Conservation (phyloP, 2,329 filamentous ascomycete species). For the Aureobasidium lini region DNA sequence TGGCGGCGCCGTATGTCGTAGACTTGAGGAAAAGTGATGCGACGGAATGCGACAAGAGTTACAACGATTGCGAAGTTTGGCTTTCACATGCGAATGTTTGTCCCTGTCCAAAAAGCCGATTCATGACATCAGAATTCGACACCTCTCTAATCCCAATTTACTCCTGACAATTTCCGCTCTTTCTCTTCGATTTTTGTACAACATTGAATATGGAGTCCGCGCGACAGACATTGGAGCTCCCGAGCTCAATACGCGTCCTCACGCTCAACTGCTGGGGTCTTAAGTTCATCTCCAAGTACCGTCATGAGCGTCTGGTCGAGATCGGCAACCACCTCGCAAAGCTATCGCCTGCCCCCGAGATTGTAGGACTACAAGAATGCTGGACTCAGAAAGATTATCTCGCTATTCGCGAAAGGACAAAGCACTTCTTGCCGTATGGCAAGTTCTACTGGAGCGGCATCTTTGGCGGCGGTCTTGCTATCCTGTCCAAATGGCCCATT, state of each 20-base stretch:
- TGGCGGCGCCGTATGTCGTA: background rate
- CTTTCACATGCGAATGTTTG: slow-evolving; percentile 15
- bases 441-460: slow-evolving; percentile 91
- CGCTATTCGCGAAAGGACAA: slow-evolving; percentile 65
- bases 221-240: slow-evolving; percentile 18
- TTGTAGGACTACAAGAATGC: slow-evolving; percentile 92
- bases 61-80: background rate
- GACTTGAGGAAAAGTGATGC: background rate
- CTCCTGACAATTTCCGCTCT: background rate
- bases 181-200: background rate
- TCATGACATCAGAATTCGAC: background rate
- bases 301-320: slow-evolving; percentile 68
- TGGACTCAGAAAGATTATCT: slow-evolving; percentile 83
- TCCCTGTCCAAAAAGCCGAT: background rate
- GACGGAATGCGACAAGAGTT: background rate
- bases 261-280: slow-evolving; percentile 97
- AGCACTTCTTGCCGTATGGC: slow-evolving; percentile 70
- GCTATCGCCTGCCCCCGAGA: slow-evolving; percentile 62
- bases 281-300: slow-evolving; percentile 73
- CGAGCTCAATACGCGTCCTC: slow-evolving; percentile 62
- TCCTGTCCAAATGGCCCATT: slow-evolving; percentile 87
- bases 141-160: background rate
- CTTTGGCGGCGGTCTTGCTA: slow-evolving; percentile 82
- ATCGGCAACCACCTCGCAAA: slow-evolving; percentile 74
- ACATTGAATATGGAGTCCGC: background rate